phyloP scores from a whole-genome alignment of 176 grass and related monocot genomes.

The Elaeis guineensis region DNA sequence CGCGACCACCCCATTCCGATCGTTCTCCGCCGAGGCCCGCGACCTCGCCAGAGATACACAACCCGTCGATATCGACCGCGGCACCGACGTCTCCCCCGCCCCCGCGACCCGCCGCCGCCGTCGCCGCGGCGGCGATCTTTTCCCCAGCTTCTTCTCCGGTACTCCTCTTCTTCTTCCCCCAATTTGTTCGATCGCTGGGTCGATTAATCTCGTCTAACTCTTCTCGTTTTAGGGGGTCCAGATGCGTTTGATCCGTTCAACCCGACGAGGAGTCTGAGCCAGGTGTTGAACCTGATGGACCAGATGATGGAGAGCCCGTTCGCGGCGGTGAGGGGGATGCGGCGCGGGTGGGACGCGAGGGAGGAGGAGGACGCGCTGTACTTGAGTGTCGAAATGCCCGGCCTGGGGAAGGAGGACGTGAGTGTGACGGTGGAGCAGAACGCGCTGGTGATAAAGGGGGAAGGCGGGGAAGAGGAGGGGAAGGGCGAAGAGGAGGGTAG shows the following conservation, averaged over 20 bases:
- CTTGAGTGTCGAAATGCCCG: conserved; percentile 34
- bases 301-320: conserved; percentile 25
- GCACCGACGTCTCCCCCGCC: neutral
- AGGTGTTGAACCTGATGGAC: conserved; percentile 30
- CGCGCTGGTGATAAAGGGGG: conserved; percentile 5
- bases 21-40: conserved; percentile 1
- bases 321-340: neutral
- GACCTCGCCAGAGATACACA: neutral
- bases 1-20: neutral
- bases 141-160: conserved; percentile 16
- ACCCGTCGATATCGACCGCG: conserved; percentile 7
- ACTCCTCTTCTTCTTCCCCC: neutral
- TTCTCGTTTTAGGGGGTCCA: neutral
- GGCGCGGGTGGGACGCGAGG: conserved; percentile 25
- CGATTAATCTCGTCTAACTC: neutral
- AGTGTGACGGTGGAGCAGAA: conserved; percentile 15
- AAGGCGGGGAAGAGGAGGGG: neutral
- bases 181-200: neutral
- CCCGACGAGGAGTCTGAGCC: conserved; percentile 19
- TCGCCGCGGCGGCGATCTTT: conserved; percentile 18
- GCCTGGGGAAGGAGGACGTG: conserved; percentile 33
- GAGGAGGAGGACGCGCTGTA: conserved; percentile 32
- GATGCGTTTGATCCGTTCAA: conserved; percentile 29
- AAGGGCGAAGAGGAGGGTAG: neutral
- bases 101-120: neutral